Base-by-base conservation (phyloP, 352 stramenopile genomes). In the Sclerospora graminicola region DNA sequence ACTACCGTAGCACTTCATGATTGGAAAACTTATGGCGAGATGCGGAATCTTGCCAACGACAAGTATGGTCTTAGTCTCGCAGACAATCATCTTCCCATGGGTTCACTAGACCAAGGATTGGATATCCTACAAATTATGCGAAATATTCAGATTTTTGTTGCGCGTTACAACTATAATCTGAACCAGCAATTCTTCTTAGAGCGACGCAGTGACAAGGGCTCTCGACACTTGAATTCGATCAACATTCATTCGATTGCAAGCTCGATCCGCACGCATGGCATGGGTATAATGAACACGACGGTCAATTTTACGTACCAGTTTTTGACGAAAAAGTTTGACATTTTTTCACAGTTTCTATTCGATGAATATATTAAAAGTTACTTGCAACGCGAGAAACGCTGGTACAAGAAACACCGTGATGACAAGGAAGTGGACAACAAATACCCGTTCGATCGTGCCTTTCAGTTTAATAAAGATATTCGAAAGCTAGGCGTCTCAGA, bases 281-380 rank as follows among this genome's bases (percentile, higher is more conserved):
- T 97, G 69, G 93, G 93, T 26, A 95, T 98, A 53, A 79, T 97
- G 59, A 97, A 95, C 60, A 97, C 86, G 9, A 93, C 89, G 1
- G 89, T 98, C 16, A 97, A 97, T 66, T 96, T 96, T 44, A 96
- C 88, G 45, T 97, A 97, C 55, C 86, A 97, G 60, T 95, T 96
- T 48, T 64, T 98, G 45, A 83, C 80, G 5, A 87, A 92, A 41
- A 94, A 95, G 50, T 89, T 91, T 29, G 78, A 90, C 49, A 89
- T 92, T 38, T 92, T 93, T 29, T 91, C 79, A 27, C 79, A 96
- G 48, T 97, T 97, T 37, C 66, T 98, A 14, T 89, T 92, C 40
- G 87, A 97, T 39, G 90, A 97, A 51, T 91, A 95, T 69, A 95
- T 97, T 47, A 94, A 95, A 55, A 89, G 83, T 46, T 91, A 96